phyloP scores from a whole-genome alignment of 257 asterid species.

The Verbascum thapsus region DNA sequence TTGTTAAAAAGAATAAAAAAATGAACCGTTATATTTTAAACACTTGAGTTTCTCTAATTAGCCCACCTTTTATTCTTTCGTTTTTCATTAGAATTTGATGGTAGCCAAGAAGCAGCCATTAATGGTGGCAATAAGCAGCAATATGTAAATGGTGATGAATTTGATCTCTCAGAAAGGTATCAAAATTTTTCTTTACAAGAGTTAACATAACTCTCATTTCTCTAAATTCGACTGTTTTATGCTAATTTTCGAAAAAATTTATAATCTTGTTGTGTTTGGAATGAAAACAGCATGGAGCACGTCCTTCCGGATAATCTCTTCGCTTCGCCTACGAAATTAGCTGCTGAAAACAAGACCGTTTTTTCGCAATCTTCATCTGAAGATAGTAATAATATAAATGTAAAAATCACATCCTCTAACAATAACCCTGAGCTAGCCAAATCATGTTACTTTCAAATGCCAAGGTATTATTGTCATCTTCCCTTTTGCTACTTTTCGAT shows the following conservation, averaged over 20 bases:
- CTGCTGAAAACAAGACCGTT: no score
- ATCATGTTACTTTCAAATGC: no score
- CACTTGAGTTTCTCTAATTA: background rate
- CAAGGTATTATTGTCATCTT: no score
- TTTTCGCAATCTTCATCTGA: no score
- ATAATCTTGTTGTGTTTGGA: constrained; percentile 17
- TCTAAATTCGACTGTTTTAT: background rate
- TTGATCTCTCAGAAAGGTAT: constrained; percentile 64
- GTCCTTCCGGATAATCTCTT: no score
- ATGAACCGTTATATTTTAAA: background rate
- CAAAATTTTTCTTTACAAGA: background rate
- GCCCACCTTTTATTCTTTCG: background rate
- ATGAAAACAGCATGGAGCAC: no score
- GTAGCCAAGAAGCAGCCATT: constrained; percentile 36
- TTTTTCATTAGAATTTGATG: constrained; percentile 37
- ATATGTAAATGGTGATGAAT: constrained; percentile 36
- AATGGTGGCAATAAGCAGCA: constrained; percentile 44
- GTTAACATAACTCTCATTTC: no score
- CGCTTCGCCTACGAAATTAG: no score
- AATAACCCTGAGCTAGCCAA: no score
- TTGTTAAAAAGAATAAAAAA: background rate
- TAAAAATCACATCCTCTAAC: no score
- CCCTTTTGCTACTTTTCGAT: background rate
- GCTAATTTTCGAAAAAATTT: no score
- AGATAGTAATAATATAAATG: no score